Base-by-base conservation (phyloP, 2,329 filamentous ascomycete genomes). In the Claviceps citrina region DNA sequence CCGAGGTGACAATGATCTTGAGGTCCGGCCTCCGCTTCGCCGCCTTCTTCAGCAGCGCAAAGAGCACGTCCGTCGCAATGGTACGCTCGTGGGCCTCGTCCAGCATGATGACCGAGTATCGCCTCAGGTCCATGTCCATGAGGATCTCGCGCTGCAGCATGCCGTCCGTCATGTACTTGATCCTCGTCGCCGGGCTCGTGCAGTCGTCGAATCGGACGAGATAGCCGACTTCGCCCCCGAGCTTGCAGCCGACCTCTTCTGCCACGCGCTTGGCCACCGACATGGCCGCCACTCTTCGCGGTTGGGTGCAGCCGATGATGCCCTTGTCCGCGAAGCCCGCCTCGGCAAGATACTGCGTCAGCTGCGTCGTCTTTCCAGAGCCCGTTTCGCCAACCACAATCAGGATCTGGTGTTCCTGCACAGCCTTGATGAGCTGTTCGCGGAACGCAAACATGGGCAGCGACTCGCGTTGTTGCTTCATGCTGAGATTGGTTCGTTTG, bases 141-240 rank as follows among this genome's bases (percentile, higher is more conserved):
- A 98, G 70, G 56, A 95, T 86, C 63, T 98, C 91, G 65, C 91
- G 76, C 63, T 95, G 79, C 57, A 98, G 73, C 84, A 96, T 96
- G 60, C 91, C 91, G 53, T 98, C 91, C 13, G 91, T 98, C 89
- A 98, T 95, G 65, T 98, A 98, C 65, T 98, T 98, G 66, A 98
- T 94, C 54, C 80, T 84, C 1, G 91, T 98, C 15, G 79, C 72
- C 2, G 84, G 77, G 47, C 80, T 84, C 0, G 89, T 95, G 56
- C 80, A 83, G 62, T 98, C 91, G 55, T 98, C 91, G 56, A 98
- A 98, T 57, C 91, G 84, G 55, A 98, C 94, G 7, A 84, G 94
- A 58, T 98, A 98, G 40, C 91, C 91, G 46, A 98, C 89, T 57
- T 95, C 87, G 41, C 87, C 78, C 26, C 91, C 91, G 10, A 96